Percentiles rank a stretch among this genome's conserved stretches.
These are phyloP conservation scores for Amanita pallidorosea DNA, from an alignment of 768 basidiomycete genomes.

Conservation along the genomic window DNA sequence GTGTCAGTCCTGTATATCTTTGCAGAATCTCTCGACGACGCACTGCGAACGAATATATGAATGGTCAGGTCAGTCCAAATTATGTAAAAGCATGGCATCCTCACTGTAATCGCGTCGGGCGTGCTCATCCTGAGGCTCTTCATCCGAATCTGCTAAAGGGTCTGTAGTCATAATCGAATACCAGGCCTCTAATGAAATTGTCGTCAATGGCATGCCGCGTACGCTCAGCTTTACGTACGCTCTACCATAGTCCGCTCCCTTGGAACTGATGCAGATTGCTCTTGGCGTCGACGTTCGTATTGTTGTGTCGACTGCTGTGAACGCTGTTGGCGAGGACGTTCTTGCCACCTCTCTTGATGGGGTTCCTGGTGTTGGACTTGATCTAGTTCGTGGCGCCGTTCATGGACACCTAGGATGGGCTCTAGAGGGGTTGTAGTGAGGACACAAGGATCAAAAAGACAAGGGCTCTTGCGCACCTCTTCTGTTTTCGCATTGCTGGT, in stretches of 20 bases:
- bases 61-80: neutral
- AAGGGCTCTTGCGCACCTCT: neutral
- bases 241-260: constrained; percentile 35
- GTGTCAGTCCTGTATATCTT: neutral
- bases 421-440: neutral
- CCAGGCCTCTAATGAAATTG: constrained; percentile 53
- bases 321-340: constrained; percentile 4
- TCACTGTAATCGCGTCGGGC: constrained; percentile 55
- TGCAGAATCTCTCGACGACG: constrained; percentile 4
- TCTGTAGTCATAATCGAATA: constrained; percentile 51
- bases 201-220: constrained; percentile 4
- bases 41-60: neutral
- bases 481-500: neutral
- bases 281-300: constrained; percentile 5
- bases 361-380: neutral
- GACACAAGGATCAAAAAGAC: neutral
- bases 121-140: constrained; percentile 56
- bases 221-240: constrained; percentile 20
- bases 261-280: constrained; percentile 6
- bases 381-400: neutral
- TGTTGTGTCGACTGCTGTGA: constrained; percentile 5
- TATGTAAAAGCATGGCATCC: constrained; percentile 11
- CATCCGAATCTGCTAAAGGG: constrained; percentile 64
- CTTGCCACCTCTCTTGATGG: neutral
- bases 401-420: neutral